Base-by-base conservation (phyloP, 768 basidiomycete species). In the Porpolomopsis calyptriformis region DNA sequence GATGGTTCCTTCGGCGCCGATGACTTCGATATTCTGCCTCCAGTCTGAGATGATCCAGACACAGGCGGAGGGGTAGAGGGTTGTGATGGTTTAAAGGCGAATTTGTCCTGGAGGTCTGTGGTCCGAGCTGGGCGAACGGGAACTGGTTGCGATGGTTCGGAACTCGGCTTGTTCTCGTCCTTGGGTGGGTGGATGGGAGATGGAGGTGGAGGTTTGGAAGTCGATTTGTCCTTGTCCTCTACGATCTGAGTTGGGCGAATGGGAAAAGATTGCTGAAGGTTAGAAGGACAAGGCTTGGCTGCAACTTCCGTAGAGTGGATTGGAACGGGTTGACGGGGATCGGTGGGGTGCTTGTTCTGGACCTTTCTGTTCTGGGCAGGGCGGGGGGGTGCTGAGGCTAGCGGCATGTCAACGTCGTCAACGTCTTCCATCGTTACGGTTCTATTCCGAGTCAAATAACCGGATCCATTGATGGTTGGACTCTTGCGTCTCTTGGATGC, bases 1-100 rank as follows among this genome's bases (percentile, higher is more conserved):
- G 85, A 86, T 2, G 85, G 84, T 46, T 84, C 82, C 56, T 79
- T 84, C 1, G 85, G 85, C 7, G 48, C 43, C 4, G 48, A 49
- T 12, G 34, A 45, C 43, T 49, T 49, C 10, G 18, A 19, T 19
- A 4, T 4, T 25, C 47, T 40, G 34, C 18, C 40, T 10, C 25
- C 20, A 40, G 18, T 41, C 26, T 25, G 46, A 10, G 46, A 20
- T 2, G 46, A 26, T 14, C 46, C 46, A 4, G 37, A 4, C 12
- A 29, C n/a, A 31, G 20, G 16, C 26, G 22, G 18, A 24, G 45
- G 45, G 37, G 27, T 7, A 16, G 37, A 10, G 29, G 46, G 14
- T n/a, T 14, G 36, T 11, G 37, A 10, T 11, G 26, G 19, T 40
- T 47, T 47, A 16, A 25, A 20, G 12, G 12, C 18, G 2, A 14